phyloP scores from a whole-genome alignment of 1,284 basidiomycete genomes.

The Boletus mariae region DNA sequence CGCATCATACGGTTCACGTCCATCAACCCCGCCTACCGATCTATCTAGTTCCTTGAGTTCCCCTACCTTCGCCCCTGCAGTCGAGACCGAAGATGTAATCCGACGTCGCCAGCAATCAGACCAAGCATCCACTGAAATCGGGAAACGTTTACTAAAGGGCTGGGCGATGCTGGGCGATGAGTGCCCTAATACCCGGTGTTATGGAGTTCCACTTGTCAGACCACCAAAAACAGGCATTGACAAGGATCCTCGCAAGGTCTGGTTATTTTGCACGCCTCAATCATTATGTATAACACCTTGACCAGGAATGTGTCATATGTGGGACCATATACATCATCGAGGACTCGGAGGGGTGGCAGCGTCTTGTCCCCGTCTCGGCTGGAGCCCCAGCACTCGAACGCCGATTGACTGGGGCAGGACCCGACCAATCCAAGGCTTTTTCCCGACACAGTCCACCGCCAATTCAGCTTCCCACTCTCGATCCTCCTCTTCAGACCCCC shows the following conservation, averaged over 20 bases:
- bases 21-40: constrained; percentile 74
- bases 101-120: constrained; percentile 77
- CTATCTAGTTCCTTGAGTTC: constrained; percentile 57
- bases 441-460: constrained; percentile 28
- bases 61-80: constrained; percentile 55
- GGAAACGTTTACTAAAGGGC: constrained; percentile 68
- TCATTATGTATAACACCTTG: constrained; percentile 9
- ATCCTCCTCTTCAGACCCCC: constrained; percentile 27
- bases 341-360: constrained; percentile 49
- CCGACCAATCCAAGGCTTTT: constrained; percentile 9
- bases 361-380: constrained; percentile 38
- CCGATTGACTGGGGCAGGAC: constrained; percentile 4
- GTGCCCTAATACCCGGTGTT: constrained; percentile 64
- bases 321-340: constrained; percentile 57
- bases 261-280: constrained; percentile 12
- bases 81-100: constrained; percentile 59
- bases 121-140: constrained; percentile 72
- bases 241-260: constrained; percentile 62
- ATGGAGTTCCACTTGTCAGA: constrained; percentile 69
- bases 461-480: constrained; percentile 32
- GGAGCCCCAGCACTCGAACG: constrained; percentile 6
- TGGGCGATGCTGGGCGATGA: constrained; percentile 85
- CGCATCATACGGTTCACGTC: constrained; percentile 48
- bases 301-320: constrained; percentile 77
- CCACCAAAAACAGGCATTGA: constrained; percentile 61